Evolutionary conservation across 192 early-diverging fungal species (phyloP), one percentile per base, ranked within the genome.

Genomic region (Phlyctochytrium planicorne): DNA sequence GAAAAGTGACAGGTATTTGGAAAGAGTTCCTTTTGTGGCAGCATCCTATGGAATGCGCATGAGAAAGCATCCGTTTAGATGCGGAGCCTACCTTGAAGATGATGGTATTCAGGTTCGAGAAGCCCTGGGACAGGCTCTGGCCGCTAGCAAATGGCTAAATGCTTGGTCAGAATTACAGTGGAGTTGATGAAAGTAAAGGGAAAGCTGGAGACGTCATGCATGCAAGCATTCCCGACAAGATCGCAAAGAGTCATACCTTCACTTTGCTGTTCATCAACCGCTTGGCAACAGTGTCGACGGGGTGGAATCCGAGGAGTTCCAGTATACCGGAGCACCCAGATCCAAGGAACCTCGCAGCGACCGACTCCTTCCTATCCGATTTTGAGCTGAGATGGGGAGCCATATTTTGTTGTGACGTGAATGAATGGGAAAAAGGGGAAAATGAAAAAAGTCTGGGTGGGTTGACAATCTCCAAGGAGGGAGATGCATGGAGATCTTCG

Each of bases 221-320:
- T 16, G n/a, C n/a, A n/a, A n/a, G n/a, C n/a, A 12, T 14, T 23
- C 29, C 57, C 23, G 29, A 23, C 16, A 20, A 59, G 57, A 25
- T n/a, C 57, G 16, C 29, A 59, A 25, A 16, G 57, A 59, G n/a
- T 59, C 61, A 17, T n/a, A 93, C 89, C 80, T 90, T 87, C 62
- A 81, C 80, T 69, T 92, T 91, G 81, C 91, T 94, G 81, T 88
- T 94, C 95, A 99, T 99, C 68, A 99, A 87, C 47, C 97, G 90
- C 89, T 82, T 99, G 66, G 95, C 95, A 20, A 99, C 90, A 1
- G 95, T 99, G 80, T 99, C 95, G 53, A 99, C 93, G 35, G 95
- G 95, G 79, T 99, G 97, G 89, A 99, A 99, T 57, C 89, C 87
- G 63, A 96, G 82, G 63, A 99, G 84, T 82, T 99, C 97, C 33